Percentiles rank a stretch among this genome's conserved stretches.
phyloP scores from a whole-genome alignment of 2,329 filamentous ascomycete species.

The Xylaria sp. region DNA sequence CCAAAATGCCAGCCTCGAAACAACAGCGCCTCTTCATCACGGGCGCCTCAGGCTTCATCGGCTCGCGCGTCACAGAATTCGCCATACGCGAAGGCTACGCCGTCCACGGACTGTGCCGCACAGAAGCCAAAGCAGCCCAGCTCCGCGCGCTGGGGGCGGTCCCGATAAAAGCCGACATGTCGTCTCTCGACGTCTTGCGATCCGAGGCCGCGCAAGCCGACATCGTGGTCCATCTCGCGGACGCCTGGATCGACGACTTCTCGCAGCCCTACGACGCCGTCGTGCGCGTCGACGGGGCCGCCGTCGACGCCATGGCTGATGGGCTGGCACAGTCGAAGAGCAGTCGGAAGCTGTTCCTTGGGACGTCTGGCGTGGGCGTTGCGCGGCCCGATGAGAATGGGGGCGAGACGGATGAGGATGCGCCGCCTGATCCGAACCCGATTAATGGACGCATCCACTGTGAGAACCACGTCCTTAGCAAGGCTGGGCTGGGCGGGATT shows the following conservation, averaged over 20 bases:
- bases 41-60: slow-evolving; percentile 56
- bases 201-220: slow-evolving; percentile 55
- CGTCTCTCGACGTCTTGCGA: slow-evolving; percentile 53
- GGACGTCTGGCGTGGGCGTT: slow-evolving; percentile 50
- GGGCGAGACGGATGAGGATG: slow-evolving; percentile 47
- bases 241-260: slow-evolving; percentile 47
- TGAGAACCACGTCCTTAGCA: slow-evolving; percentile 50
- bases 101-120: slow-evolving; percentile 57
- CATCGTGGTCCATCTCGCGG: slow-evolving; percentile 57
- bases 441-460: slow-evolving; percentile 45
- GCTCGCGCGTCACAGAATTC: slow-evolving; percentile 50
- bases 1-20: slow-evolving; percentile 35
- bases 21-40: slow-evolving; percentile 54
- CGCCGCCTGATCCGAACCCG: slow-evolving; percentile 38
- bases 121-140: slow-evolving; percentile 51
- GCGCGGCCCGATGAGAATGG: slow-evolving; percentile 45
- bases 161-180: slow-evolving; percentile 56
- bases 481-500: slow-evolving; percentile 49
- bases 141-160: slow-evolving; percentile 53
- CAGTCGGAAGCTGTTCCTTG: slow-evolving; percentile 51
- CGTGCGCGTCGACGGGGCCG: slow-evolving; percentile 50
- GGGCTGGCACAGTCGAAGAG: slow-evolving; percentile 43
- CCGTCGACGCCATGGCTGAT: slow-evolving; percentile 53
- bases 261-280: slow-evolving; percentile 45
- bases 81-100: slow-evolving; percentile 54